Base-by-base conservation (phyloP, 2,329 filamentous ascomycete species). In the Zymoseptoria crescenta region DNA sequence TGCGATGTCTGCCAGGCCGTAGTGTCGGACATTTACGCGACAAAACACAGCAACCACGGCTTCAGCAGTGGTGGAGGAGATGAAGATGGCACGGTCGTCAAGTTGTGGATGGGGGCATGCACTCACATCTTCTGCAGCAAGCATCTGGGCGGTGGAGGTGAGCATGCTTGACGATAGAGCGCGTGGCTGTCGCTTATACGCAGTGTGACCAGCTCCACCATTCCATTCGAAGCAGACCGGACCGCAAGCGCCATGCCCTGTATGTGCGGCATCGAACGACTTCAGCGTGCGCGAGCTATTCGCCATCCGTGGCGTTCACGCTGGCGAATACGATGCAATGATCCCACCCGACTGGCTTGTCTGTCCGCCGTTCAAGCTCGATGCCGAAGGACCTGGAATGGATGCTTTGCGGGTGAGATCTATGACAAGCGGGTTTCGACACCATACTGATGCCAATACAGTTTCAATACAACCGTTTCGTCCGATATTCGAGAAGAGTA, bases 81-180 rank as follows among this genome's bases (percentile, higher is more conserved):
- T 27, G 70, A 72, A 4, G 69, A 75, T 5, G 74, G 73, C 49
- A 66, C 72, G 20, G 75, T 78, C 49, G 76, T 75, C 0, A 76
- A 74, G 48, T 65, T 81, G 7, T 82, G 75, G 71, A 74, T 82
- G 28, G 74, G 75, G 4, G 73, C 72, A 52, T 82, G 80, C 67
- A 75, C 74, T 49, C 79, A 82, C 68, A 72, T 81, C 24, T 74
- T 75, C 30, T 82, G 80, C 62, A 72, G 69, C 56, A 75, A 74
- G 60, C 79, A 81, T 65, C 65, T 82, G 2, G 74, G 77, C 53
- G 76, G 74, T 45, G 78, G 78, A 54, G 79, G 79, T 80, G 62
- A 67, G 74, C 68, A 29, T 24, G 28, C n/a, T n/a, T n/a, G n/a
- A n/a, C 21, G 16, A 9, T 41, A 16, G 16, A 8, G 10, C 35